A percentile compares a stretch with the other conserved stretches of the same genome.
Evolutionary conservation across 495 filamentous ascomycete genomes (phyloP).

Genomic region (Penicillium alfredii): DNA sequence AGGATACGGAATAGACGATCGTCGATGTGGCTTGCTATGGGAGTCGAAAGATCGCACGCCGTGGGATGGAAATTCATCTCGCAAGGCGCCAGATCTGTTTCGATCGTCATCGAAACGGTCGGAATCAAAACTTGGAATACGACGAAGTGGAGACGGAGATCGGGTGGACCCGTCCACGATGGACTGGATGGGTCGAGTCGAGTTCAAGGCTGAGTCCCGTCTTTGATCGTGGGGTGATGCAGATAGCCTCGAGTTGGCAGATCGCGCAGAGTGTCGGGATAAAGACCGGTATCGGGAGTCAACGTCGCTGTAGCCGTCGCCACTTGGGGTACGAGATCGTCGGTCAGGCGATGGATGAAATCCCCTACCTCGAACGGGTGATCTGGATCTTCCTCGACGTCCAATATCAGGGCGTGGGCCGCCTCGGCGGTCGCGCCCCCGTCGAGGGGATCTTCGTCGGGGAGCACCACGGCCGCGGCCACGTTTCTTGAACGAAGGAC

Average conservation of each 20-base stretch:
- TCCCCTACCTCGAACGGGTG: conserved; percentile 28
- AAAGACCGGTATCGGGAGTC: conserved; percentile 29
- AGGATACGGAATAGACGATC: conserved; percentile 28
- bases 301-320: conserved; percentile 25
- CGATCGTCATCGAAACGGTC: conserved; percentile 18
- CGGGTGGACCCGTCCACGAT: conserved; percentile 19
- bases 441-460: conserved; percentile 29
- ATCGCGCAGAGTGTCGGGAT: conserved; percentile 33
- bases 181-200: conserved; percentile 24
- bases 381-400: conserved; percentile 23
- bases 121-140: conserved; percentile 30
- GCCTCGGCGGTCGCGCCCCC: conserved; percentile 35
- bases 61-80: conserved; percentile 33
- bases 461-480: conserved; percentile 32
- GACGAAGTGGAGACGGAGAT: conserved; percentile 38
- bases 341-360: conserved; percentile 24
- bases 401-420: conserved; percentile 20
- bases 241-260: conserved; percentile 29
- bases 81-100: conserved; percentile 19
- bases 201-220: conserved; percentile 26
- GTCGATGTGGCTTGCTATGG: conserved; percentile 24
- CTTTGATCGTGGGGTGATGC: conserved; percentile 19
- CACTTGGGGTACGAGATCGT: conserved; percentile 25
- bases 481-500: conserved; percentile 23
- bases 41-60: conserved; percentile 30